Evolutionary conservation across 1,139 yeast species (phyloP), one percentile per base, ranked within the genome.

Genomic region (Yamadazyma aaseri): DNA sequence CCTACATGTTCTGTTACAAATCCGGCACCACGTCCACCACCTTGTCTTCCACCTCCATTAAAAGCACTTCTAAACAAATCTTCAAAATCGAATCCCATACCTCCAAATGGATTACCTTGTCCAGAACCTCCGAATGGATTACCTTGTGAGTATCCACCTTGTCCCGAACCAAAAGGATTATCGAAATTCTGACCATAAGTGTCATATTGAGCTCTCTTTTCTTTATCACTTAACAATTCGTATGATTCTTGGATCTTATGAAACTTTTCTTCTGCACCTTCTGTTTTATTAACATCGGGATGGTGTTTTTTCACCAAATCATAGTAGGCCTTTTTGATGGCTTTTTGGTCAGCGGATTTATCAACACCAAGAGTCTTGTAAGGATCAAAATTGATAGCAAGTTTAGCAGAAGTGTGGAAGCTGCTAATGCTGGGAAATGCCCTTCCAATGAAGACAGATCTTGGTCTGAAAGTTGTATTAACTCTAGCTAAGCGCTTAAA

Each of bases 181-280:
- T 81, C 89, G 54, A 89, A 89, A 0, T 95, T 96, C 8, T 86
- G 74, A 2, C 98, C 99, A 61, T 76, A 89, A 52, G 86, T 95
- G 54, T 94, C 98, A 54, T 79, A 92, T 53, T 90, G 96, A 32
- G 84, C 77, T 56, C 90, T 79, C 70, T 92, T 92, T 21, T 78
- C 79, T 40, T 90, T 86, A 57, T 92, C 96, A 33, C 89, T 81
- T 54, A 94, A 69, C 31, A 92, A 77, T 60, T 92, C 99, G 54
- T 94, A 92, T 5, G 97, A 94, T 45, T 86, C 94, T 57, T 92
- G 97, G 47, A 92, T 77, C 52, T 86, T 89, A 55, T 92, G 97
- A 63, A 92, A 92, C 57, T 79, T 80, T 52, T 80, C 78, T 49
- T 90, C 96, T 0, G 97, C 95, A 20, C 77, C 94, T 25, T 79